A percentile compares a stretch with the other conserved stretches of the same genome.
Conservation (phyloP, 306 rosid genomes). For the Begonia fuchsioides region DNA sequence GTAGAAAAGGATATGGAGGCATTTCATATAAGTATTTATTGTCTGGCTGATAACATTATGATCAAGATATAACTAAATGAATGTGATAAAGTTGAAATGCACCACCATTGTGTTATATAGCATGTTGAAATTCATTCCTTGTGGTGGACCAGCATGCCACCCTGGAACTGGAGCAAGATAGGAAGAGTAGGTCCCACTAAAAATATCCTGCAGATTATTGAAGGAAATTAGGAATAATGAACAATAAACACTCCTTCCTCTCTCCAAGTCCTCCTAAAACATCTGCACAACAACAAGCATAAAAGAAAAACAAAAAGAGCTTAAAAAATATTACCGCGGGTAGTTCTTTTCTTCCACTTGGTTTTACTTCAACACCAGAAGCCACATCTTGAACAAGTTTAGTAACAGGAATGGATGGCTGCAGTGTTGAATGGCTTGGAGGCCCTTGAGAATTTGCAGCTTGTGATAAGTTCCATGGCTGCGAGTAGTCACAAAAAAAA, state of each 20-base stretch:
- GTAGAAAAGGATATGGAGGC: constrained; percentile 20
- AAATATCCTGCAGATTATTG: constrained; percentile 55
- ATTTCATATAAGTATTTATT: not conserved
- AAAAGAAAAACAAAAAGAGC: not conserved
- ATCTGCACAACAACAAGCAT: not conserved
- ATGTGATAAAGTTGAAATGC: constrained; percentile 12
- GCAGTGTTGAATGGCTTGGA: constrained; percentile 28
- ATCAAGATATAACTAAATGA: no score
- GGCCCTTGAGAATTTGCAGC: constrained; percentile 34
- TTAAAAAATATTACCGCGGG: constrained; percentile 43
- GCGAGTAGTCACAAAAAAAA: constrained; percentile 24
- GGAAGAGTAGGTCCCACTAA: constrained; percentile 37
- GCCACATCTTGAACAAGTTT: constrained; percentile 20
- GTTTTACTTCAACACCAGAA: constrained; percentile 31
- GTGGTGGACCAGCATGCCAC: constrained; percentile 73
- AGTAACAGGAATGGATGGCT: constrained; percentile 25
- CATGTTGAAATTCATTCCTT: constrained; percentile 44
- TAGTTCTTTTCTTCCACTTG: constrained; percentile 53
- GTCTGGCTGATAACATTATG: no score
- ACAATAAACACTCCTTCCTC: no score
- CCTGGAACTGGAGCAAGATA: constrained; percentile 45
- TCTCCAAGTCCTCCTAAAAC: no score
- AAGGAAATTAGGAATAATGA: constrained; percentile 16
- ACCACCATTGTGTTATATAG: constrained; percentile 54
- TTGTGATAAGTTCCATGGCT: constrained; percentile 48